A percentile compares a stretch with the other conserved stretches of the same genome.
phyloP scores from a whole-genome alignment of 768 basidiomycete species.

The Hortiboletus flavorubellus region DNA sequence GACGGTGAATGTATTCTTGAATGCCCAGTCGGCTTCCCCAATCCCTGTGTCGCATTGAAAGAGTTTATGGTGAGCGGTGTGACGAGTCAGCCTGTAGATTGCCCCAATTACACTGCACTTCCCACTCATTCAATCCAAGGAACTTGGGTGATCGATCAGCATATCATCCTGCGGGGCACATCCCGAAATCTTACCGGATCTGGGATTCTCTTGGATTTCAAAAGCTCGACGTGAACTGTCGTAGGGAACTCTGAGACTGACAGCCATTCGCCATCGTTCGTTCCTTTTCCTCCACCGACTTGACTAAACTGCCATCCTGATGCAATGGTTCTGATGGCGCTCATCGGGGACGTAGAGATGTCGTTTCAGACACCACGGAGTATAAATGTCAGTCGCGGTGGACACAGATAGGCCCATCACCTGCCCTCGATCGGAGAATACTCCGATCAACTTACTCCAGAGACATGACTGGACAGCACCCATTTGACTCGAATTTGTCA shows the following conservation, averaged over 20 bases:
- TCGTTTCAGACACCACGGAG: background rate
- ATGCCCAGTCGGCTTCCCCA: conserved; percentile 83
- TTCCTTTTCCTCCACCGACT: conserved; percentile 56
- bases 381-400: background rate
- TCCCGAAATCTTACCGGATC: conserved; percentile 62
- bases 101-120: conserved; percentile 73
- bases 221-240: conserved; percentile 81
- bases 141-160: conserved; percentile 43
- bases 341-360: conserved; percentile 12
- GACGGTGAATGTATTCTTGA: conserved; percentile 62
- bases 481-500: background rate
- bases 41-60: conserved; percentile 55
- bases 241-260: conserved; percentile 69
- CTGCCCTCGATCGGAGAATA: conserved; percentile 5
- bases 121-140: conserved; percentile 79
- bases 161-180: background rate
- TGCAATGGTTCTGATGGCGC: conserved; percentile 29
- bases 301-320: conserved; percentile 67
- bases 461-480: no score
- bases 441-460: conserved; percentile 1
- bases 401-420: conserved; percentile 2
- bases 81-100: background rate
- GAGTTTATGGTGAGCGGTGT: background rate
- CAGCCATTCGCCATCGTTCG: conserved; percentile 66
- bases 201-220: conserved; percentile 69